phyloP scores from a whole-genome alignment of 1,139 yeast species.

The Zygotorulaspora mrakii region DNA sequence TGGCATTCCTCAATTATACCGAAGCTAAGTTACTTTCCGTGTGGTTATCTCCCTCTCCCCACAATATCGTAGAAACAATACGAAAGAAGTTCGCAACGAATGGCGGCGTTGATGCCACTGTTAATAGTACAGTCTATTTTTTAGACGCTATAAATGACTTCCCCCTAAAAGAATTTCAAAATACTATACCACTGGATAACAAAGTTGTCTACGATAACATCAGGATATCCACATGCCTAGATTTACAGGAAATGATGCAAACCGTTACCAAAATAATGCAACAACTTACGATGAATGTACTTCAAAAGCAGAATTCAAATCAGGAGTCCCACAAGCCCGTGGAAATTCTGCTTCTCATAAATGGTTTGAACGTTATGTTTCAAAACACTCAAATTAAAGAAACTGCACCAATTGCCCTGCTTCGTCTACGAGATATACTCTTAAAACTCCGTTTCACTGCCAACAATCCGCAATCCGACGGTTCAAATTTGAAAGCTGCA shows the following conservation, averaged over 20 bases:
- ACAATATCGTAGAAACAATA: conserved; percentile 13
- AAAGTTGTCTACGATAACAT: conserved; percentile 28
- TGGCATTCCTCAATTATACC: conserved; percentile 4
- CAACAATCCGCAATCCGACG: conserved; percentile 13
- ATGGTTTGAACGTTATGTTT: conserved; percentile 32
- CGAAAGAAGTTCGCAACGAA: conserved; percentile 7
- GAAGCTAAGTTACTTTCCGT: conserved; percentile 13
- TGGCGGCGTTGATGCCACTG: too few species aligned
- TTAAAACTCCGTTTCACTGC: conserved; percentile 25
- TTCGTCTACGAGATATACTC: conserved; percentile 22
- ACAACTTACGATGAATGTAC: conserved; percentile 15
- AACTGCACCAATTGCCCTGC: conserved; percentile 21
- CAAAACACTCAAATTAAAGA: conserved; percentile 26
- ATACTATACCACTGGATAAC: conserved; percentile 18
- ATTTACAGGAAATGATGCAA: conserved; percentile 26
- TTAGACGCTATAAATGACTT: conserved; percentile 31
- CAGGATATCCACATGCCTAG: conserved; percentile 27
- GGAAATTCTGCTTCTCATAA: conserved; percentile 20
- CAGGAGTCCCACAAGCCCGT: conserved; percentile 5
- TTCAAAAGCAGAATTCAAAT: conserved; percentile 10
- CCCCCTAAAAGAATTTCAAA: conserved; percentile 28
- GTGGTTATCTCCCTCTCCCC: conserved; percentile 17
- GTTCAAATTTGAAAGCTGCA: conserved; percentile 16
- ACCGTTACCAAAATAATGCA: conserved; percentile 23
- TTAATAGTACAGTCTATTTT: conserved; percentile 19